phyloP scores from a whole-genome alignment of 208 protist species.

The Jaenimonas drosophilae region DNA sequence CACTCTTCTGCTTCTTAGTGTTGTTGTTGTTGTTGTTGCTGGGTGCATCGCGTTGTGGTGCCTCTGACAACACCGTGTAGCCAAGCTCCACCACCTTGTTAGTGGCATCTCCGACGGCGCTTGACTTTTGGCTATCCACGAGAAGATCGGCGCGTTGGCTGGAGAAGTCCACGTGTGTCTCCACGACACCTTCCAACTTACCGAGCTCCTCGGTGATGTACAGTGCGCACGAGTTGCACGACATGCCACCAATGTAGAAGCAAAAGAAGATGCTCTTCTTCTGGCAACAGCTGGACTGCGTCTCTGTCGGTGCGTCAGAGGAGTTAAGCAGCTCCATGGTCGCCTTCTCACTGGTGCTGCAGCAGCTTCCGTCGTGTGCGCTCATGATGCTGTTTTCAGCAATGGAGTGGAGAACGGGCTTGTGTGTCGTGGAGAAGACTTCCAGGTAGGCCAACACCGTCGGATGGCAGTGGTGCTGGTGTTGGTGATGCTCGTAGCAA shows the following conservation, averaged over 20 bases:
- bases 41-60: too few species aligned
- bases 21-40: too few species aligned
- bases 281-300: too few species aligned
- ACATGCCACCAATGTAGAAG: slow-evolving; percentile 49
- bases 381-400: too few species aligned
- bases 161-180: slow-evolving; percentile 26
- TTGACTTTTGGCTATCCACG: neutral
- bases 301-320: too few species aligned
- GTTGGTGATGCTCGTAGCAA: neutral
- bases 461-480: neutral
- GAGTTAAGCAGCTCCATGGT: too few species aligned
- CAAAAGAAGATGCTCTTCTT: too few species aligned
- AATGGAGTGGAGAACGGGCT: too few species aligned
- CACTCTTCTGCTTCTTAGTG: too few species aligned
- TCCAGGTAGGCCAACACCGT: too few species aligned
- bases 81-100: slow-evolving; percentile 5
- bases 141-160: slow-evolving; percentile 6
- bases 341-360: slow-evolving; percentile 2
- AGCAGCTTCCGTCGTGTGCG: too few species aligned
- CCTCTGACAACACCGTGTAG: slow-evolving; percentile 5
- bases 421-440: too few species aligned
- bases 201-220: slow-evolving; percentile 23
- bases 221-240: slow-evolving; percentile 43
- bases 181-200: slow-evolving; percentile 11
- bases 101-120: neutral